A percentile compares a stretch with the other conserved stretches of the same genome.
These are phyloP conservation scores for Didymella pinodella DNA, from an alignment of 2,329 filamentous ascomycete species.

Conservation along the genomic window DNA sequence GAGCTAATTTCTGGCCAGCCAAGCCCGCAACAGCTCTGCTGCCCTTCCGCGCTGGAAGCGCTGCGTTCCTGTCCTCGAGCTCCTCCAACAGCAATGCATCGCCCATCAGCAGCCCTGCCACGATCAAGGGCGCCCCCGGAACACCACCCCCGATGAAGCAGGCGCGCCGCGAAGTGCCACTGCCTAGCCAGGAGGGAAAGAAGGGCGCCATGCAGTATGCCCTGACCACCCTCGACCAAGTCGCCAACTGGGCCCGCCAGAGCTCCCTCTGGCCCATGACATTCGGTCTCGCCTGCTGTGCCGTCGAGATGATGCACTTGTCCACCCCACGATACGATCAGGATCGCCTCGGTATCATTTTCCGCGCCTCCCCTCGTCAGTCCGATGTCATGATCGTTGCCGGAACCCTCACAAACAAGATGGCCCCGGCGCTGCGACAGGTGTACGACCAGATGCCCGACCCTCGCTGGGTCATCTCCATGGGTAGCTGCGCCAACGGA, in stretches of 20 bases:
- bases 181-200: conserved; percentile 79
- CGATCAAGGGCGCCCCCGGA: conserved; percentile 63
- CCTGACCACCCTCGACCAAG: conserved; percentile 82
- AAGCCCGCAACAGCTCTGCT: conserved; percentile 71
- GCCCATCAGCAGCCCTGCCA: conserved; percentile 61
- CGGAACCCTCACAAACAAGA: conserved; percentile 93
- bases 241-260: conserved; percentile 87
- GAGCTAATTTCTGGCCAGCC: conserved; percentile 58
- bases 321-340: conserved; percentile 93
- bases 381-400: conserved; percentile 96
- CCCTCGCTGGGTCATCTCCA: conserved; percentile 84
- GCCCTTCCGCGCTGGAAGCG: conserved; percentile 67
- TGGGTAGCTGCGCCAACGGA: conserved; percentile 86
- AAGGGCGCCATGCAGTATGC: conserved; percentile 86
- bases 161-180: conserved; percentile 73
- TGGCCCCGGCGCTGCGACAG: conserved; percentile 88
- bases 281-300: conserved; percentile 89
- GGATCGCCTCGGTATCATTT: conserved; percentile 89
- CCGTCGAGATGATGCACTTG: conserved; percentile 93
- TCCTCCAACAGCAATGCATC: conserved; percentile 70
- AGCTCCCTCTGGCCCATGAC: conserved; percentile 92
- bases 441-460: conserved; percentile 97
- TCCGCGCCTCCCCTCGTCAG: conserved; percentile 87
- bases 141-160: conserved; percentile 62
- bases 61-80: conserved; percentile 71